Evolutionary conservation across 495 filamentous ascomycete genomes (phyloP), one percentile per base, ranked within the genome.

Genomic region (Penicillium antarcticum): DNA sequence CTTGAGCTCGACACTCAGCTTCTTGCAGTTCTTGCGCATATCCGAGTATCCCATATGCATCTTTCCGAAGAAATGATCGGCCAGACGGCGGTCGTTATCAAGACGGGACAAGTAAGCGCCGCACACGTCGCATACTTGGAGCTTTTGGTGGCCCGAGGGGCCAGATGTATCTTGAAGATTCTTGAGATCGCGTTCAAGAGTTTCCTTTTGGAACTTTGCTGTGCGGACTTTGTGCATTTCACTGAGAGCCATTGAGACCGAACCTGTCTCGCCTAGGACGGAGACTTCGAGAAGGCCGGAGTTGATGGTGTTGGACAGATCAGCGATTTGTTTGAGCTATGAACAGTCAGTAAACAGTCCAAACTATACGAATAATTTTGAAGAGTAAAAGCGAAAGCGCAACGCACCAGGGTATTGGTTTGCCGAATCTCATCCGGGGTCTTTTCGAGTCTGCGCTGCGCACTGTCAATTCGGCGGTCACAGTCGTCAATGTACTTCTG

Each of bases 41-140:
- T 95, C 88, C 31, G 94, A 92, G 66, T 97, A 98, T 0, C 94
- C 94, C 62, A 98, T 76, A 63, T 98, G 94, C 95, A 98, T 97
- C 76, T 98, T 98, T 26, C 94, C 94, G 67, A 95, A 97, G 69
- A 98, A 98, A 62, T 98, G 94, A 67, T 98, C 94, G 23, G 94
- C 94, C 68, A 98, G 63, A 24, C 94, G 77, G 16, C 94, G 80
- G 63, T 98, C 94, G 61, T 98, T 98, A 64, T 98, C 94, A 19
- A 98, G 81, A 16, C 94, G 71, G 47, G 81, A 87, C 46, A 98
- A 77, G 65, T 98, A 98, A 3, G 94, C 94, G 43, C 87, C 92
- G 71, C 94, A 98, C 1, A 97, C 95, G 69, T 98, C 94, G 79
- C 94, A 98, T 16, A 98, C 94, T 69, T 97, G 95, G 44, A 98